Evolutionary conservation across 441 rosid species (phyloP).

Genomic region (California macrophylla): DNA sequence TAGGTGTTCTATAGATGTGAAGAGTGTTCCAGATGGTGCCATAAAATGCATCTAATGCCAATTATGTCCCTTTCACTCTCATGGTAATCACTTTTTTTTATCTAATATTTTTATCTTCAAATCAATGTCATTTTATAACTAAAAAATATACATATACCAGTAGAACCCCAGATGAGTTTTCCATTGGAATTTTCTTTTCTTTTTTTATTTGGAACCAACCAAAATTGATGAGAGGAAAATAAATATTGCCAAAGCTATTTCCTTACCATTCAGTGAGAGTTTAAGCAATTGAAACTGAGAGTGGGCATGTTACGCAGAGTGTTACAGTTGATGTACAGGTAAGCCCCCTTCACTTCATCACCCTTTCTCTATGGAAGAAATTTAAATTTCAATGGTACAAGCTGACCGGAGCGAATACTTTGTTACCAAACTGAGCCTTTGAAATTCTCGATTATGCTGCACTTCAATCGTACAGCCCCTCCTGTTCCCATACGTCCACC

Average conservation of each 20-base stretch:
- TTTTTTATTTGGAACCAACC: too few relatives aligned
- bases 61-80: too few relatives aligned
- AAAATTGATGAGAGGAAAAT: too few relatives aligned
- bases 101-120: too few relatives aligned
- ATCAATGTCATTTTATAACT: too few relatives aligned
- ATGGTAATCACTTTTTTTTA: too few relatives aligned
- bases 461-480: slow-evolving; percentile 66
- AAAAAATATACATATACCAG: too few relatives aligned
- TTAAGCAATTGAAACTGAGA: neutral
- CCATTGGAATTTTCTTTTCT: too few relatives aligned
- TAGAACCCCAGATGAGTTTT: too few relatives aligned
- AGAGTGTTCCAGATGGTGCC: neutral
- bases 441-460: slow-evolving; percentile 4
- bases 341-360: slow-evolving; percentile 11
- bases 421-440: slow-evolving; percentile 15
- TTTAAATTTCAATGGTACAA: slow-evolving; percentile 11
- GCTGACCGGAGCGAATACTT: neutral
- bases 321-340: slow-evolving; percentile 20
- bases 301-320: slow-evolving; percentile 19
- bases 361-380: slow-evolving; percentile 16
- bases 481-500: slow-evolving; percentile 89
- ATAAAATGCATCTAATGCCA: neutral
- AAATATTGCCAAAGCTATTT: too few relatives aligned
- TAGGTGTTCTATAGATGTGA: neutral
- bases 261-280: neutral